Base-by-base conservation (phyloP, 228 moss, liverwort and hornwort species). In the Sphagnum magellanicum region DNA sequence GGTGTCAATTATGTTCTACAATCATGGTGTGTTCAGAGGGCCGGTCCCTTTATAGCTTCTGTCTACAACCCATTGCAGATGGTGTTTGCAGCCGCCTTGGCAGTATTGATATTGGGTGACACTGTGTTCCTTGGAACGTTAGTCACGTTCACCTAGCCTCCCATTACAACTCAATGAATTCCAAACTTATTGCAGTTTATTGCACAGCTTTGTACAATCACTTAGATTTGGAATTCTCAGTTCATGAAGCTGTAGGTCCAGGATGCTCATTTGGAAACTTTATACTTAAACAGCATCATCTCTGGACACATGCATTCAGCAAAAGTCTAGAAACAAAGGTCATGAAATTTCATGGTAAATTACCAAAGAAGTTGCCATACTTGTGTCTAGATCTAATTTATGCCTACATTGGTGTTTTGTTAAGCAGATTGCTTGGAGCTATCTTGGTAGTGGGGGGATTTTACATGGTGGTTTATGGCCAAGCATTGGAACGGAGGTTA, bases 11-110 rank as follows among this genome's bases (percentile, higher is more conserved):
- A 81, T 51, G 71, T 81, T 49, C 71, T 85, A 32, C 85, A 85
- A 61, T 79, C 79, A 0, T 85, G 85, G 85, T 85, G 77, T 48
- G 85, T 85, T 67, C 79, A 76, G 60, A 85, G 82, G 79, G 85
- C 81, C 53, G 82, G 85, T 17, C 85, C 81, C 5, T 85, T 85
- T 68, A 85, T 85, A 16, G 85, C 79, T 5, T 79, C 85, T 55
- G 55, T 68, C 53, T 53, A 68, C 52, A 53, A 46, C 52, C 67
- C 67, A 2, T n/a, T 68, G 11, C 67, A 68, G 47, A 68, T 68
- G 67, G 14, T 68, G 4, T 46, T 68, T 46, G 67, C 53, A 53
- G 67, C 67, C 10, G 8, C 11, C 16, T 52, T 68, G 55, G 15
- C 67, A 10, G 53, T 68, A 17, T 5, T 68, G 12, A 5, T 68